These are phyloP conservation scores for Rauvolfia tetraphylla DNA, from an alignment of 257 asterid species.

Conservation along the genomic window DNA sequence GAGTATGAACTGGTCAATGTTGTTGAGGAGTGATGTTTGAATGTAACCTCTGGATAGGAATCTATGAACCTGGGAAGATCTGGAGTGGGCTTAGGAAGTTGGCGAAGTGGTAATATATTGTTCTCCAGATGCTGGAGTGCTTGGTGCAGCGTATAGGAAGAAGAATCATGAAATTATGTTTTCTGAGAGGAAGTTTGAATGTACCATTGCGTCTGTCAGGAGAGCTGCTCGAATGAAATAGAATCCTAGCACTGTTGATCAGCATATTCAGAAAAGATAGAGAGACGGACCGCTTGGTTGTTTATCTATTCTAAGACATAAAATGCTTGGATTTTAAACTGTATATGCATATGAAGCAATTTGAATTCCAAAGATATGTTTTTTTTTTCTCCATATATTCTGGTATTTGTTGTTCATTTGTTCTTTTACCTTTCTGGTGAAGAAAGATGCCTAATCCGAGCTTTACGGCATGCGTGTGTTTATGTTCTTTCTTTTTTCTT, in stretches of 20 bases:
- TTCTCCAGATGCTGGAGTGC: constrained; percentile 23
- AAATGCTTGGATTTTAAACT: background rate
- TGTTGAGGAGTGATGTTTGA: constrained; percentile 18
- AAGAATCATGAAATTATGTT: constrained; percentile 16
- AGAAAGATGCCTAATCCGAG: background rate
- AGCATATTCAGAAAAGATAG: background rate
- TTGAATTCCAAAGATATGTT: background rate
- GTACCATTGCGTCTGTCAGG: constrained; percentile 1
- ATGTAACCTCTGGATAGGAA: constrained; percentile 16
- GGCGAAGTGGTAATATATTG: constrained; percentile 21
- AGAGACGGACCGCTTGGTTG: constrained; percentile 6
- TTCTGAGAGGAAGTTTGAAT: constrained; percentile 9
- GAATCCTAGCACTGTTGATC: constrained; percentile 1
- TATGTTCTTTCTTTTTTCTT: no score
- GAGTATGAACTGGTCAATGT: constrained; percentile 61
- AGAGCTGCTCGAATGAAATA: constrained; percentile 12
- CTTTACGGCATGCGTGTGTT: no score
- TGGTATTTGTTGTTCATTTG: background rate
- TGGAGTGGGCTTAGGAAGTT: constrained; percentile 19
- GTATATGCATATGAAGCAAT: constrained; percentile 3
- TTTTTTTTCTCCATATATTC: background rate
- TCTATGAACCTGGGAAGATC: constrained; percentile 19
- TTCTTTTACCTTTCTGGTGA: background rate
- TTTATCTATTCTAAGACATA: background rate
- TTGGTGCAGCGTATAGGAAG: constrained; percentile 23